Percentiles rank a stretch among this genome's conserved stretches.
phyloP scores from a whole-genome alignment of 257 asterid species.

The Lycium barbarum region DNA sequence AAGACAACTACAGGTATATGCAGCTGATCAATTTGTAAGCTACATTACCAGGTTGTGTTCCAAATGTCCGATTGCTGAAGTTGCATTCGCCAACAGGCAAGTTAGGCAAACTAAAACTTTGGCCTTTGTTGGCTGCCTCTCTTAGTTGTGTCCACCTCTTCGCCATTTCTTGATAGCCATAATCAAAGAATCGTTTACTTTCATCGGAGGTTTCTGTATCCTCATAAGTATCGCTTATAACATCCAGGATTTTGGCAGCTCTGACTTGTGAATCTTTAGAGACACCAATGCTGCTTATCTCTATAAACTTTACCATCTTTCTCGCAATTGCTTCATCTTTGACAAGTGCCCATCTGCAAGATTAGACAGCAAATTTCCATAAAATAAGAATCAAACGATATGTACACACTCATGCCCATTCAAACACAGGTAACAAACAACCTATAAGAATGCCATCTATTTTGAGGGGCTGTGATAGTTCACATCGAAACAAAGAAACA shows the following conservation, averaged over 20 bases:
- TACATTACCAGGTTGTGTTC: constrained; percentile 72
- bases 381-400: not conserved
- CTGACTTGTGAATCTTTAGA: constrained; percentile 94
- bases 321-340: constrained; percentile 74
- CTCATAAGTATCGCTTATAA: constrained; percentile 59
- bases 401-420: not conserved
- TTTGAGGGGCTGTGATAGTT: not conserved
- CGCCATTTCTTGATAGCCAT: constrained; percentile 55
- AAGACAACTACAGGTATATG: not conserved
- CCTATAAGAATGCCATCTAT: not conserved
- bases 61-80: constrained; percentile 60
- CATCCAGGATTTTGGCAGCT: constrained; percentile 77
- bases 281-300: constrained; percentile 82
- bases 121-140: constrained; percentile 55
- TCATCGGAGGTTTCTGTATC: constrained; percentile 38
- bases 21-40: not conserved
- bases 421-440: not conserved
- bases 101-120: constrained; percentile 67
- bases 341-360: constrained; percentile 90
- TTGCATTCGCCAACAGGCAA: constrained; percentile 59
- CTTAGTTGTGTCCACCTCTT: constrained; percentile 80
- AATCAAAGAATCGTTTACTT: constrained; percentile 63
- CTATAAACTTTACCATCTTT: constrained; percentile 80
- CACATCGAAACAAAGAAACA: not conserved
- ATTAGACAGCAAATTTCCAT: not conserved